A percentile compares a stretch with the other conserved stretches of the same genome.
Conservation (phyloP, 2,329 filamentous ascomycete species). For the Aspergillus sp. region DNA sequence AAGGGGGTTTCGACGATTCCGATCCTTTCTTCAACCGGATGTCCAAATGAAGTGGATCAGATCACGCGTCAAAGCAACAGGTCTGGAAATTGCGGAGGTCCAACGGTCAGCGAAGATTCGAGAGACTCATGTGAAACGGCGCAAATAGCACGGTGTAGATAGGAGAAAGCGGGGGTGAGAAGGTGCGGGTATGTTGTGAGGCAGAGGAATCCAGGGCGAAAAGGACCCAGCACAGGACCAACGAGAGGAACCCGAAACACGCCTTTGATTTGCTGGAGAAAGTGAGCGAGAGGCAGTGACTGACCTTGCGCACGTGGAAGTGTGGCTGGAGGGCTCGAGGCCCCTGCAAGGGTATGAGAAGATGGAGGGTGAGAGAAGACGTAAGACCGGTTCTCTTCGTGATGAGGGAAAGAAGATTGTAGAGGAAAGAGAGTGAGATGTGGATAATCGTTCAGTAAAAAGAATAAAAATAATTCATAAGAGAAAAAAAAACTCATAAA, state of each 20-base stretch:
- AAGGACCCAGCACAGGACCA: not conserved
- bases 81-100: not conserved
- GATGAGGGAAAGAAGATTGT: not conserved
- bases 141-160: not conserved
- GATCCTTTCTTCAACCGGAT: not conserved
- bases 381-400: not conserved
- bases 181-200: not conserved
- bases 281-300: not conserved
- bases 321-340: conserved; percentile 1
- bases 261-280: not conserved
- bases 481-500: not conserved
- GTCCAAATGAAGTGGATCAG: not conserved
- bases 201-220: not conserved
- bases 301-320: conserved; percentile 1
- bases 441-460: not conserved
- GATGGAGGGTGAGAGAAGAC: not conserved
- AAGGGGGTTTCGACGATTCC: not conserved
- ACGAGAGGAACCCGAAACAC: not conserved
- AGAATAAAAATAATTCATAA: not conserved
- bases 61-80: not conserved
- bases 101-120: not conserved
- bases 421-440: not conserved
- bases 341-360: not conserved
- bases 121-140: not conserved
- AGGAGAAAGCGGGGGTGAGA: not conserved